Base-by-base conservation (phyloP, 257 asterid species). In the Euphrasia confusa region DNA sequence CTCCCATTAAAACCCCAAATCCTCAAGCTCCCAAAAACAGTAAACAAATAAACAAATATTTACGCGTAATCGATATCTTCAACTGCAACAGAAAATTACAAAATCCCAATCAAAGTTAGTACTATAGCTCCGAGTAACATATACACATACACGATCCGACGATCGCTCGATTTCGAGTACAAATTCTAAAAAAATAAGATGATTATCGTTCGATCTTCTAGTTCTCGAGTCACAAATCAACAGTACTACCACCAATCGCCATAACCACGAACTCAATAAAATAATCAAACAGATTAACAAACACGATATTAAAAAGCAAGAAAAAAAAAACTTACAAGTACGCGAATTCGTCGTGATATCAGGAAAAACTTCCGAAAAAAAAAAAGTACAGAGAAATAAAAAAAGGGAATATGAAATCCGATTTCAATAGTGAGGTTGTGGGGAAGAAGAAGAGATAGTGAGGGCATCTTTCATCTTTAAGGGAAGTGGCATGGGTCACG, bases 281-380 rank as follows among this genome's bases (percentile, higher is more conserved):
- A n/a, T 33, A 2, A 9, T 14, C 14, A 30, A 4, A 4, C 24
- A 44, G 53, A 27, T 3, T 64, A 45, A 74, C 74, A 68, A 26
- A 61, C 58, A 68, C 24, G 64, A 21, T 0, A 21, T 21, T 0
- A 13, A n/a, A 47, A 2, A 9, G 14, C 14, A 33, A 55, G 2
- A 14, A 40, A 0, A 24, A 30, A 4, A 4, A 44, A 59, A 27
- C 8, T 64, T 54, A 74, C 74, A 68, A 26, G 65, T 63, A 68
- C 24, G 64, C 28, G 68, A 40, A 21, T 27, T 37, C 40, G 65
- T 24, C 18, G 56, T 14, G 62, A 35, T 21, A 26, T 13, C 27
- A 66, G 63, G 2, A 17, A 26, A 60, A n/a, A 9, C 61, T 42
- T 55, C 4, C 24, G 24, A 1, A 21, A 59, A 42, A 27, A 27